These are phyloP conservation scores for Kernera saxatilis DNA, from an alignment of 345 rosid genomes.

Conservation along the genomic window DNA sequence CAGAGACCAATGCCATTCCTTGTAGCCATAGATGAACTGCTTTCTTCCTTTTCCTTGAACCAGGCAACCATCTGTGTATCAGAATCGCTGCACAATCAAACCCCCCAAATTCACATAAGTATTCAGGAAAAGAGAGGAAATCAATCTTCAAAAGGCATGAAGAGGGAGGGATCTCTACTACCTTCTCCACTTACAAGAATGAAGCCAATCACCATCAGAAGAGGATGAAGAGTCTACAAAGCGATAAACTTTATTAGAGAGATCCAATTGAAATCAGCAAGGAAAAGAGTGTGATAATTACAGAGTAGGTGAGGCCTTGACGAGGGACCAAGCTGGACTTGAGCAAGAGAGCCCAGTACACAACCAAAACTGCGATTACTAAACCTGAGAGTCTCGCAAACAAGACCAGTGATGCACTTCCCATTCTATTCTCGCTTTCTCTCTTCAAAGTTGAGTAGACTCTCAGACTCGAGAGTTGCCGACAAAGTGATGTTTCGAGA, in stretches of 20 bases:
- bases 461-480: not conserved
- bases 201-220: constrained; percentile 94
- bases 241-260: not conserved
- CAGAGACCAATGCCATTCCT: constrained; percentile 80
- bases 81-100: constrained; percentile 55
- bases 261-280: not conserved
- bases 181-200: constrained; percentile 94
- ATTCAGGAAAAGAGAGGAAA: not conserved
- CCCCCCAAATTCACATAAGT: not conserved
- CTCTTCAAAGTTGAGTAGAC: not conserved
- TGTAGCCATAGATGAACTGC: constrained; percentile 79
- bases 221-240: constrained; percentile 61
- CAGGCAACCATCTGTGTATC: constrained; percentile 88
- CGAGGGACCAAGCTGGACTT: constrained; percentile 52
- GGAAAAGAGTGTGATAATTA: constrained; percentile 20
- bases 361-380: constrained; percentile 47
- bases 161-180: constrained; percentile 11
- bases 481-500: not conserved
- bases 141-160: not conserved
- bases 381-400: constrained; percentile 66
- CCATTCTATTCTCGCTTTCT: constrained; percentile 17
- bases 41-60: constrained; percentile 81
- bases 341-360: constrained; percentile 66
- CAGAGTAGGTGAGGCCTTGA: constrained; percentile 61
- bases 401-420: constrained; percentile 38